Percentiles rank a stretch among this genome's conserved stretches.
Evolutionary conservation across 495 filamentous ascomycete species (phyloP).

Genomic region (Neurospora intermedia): DNA sequence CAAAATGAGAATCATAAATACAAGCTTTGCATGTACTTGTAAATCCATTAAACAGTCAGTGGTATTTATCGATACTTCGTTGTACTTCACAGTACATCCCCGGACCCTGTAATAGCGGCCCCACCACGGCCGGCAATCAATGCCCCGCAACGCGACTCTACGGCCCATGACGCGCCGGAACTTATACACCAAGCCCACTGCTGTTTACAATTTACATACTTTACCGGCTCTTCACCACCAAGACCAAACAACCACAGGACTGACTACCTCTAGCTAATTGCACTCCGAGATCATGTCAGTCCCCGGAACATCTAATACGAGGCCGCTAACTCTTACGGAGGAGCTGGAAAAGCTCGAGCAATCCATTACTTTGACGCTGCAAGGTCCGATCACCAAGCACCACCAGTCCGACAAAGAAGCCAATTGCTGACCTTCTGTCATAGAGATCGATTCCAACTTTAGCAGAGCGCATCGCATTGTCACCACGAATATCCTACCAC

Average conservation of each 20-base stretch:
- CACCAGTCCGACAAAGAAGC: background rate
- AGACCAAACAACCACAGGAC: background rate
- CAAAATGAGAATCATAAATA: background rate
- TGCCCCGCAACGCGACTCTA: background rate
- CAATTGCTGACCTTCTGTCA: conserved; percentile 3
- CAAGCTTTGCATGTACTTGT: background rate
- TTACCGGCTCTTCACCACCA: background rate
- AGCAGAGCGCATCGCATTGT: conserved; percentile 94
- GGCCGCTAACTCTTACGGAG: conserved; percentile 75
- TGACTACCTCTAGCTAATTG: background rate
- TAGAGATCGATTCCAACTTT: conserved; percentile 98
- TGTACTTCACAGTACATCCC: background rate
- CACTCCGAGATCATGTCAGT: conserved; percentile 25
- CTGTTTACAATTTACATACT: background rate
- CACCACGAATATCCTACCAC: conserved; percentile 80
- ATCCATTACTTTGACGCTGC: conserved; percentile 88
- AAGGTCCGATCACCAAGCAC: conserved; percentile 46
- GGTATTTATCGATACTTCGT: background rate
- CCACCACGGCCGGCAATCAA: background rate
- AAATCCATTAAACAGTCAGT: background rate
- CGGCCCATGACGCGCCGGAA: background rate
- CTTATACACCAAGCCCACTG: background rate
- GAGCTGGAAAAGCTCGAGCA: conserved; percentile 96
- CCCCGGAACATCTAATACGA: conserved; percentile 37
- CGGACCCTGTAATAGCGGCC: background rate